Evolutionary conservation across 2,329 filamentous ascomycete genomes (phyloP).

Genomic region (Mycosphaerelloides madeirae): DNA sequence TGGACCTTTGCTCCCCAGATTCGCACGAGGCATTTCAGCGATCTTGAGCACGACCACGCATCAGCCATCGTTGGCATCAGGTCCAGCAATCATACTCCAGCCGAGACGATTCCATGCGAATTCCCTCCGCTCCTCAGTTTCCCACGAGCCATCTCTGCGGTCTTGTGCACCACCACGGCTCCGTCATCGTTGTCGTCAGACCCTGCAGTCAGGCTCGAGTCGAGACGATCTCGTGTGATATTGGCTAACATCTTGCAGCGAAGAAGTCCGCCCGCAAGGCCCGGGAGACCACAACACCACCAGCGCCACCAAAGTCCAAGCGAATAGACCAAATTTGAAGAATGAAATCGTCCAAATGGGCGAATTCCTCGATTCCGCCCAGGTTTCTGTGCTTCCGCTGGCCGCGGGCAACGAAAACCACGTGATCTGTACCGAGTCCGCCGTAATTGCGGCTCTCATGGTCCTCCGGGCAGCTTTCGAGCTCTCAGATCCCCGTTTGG

Average conservation of each 20-base stretch:
- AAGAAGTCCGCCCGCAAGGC: slow-evolving; percentile 5
- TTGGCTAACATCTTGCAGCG: background rate
- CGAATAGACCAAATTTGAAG: slow-evolving; percentile 5
- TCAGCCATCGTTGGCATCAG: too few relatives aligned
- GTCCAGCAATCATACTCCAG: too few relatives aligned
- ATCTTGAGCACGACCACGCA: too few relatives aligned
- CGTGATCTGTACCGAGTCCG: slow-evolving; percentile 3
- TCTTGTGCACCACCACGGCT: background rate
- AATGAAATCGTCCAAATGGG: slow-evolving; percentile 3
- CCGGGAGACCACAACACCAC: background rate
- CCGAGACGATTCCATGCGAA: too few relatives aligned
- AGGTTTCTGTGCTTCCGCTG: background rate
- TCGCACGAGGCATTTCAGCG: too few relatives aligned
- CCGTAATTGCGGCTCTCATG: slow-evolving; percentile 4
- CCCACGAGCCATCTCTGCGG: background rate
- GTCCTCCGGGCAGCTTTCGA: slow-evolving; percentile 5
- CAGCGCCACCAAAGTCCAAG: background rate
- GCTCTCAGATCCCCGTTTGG: slow-evolving; percentile 1
- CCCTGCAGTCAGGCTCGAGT: slow-evolving; percentile 3
- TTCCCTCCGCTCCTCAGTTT: background rate
- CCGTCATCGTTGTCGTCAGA: background rate
- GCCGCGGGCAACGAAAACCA: background rate
- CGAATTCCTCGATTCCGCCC: slow-evolving; percentile 2
- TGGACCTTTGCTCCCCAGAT: too few relatives aligned
- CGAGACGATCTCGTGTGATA: background rate